phyloP scores from a whole-genome alignment of 352 stramenopile species.

The Phytopythium chamaehyphon region DNA sequence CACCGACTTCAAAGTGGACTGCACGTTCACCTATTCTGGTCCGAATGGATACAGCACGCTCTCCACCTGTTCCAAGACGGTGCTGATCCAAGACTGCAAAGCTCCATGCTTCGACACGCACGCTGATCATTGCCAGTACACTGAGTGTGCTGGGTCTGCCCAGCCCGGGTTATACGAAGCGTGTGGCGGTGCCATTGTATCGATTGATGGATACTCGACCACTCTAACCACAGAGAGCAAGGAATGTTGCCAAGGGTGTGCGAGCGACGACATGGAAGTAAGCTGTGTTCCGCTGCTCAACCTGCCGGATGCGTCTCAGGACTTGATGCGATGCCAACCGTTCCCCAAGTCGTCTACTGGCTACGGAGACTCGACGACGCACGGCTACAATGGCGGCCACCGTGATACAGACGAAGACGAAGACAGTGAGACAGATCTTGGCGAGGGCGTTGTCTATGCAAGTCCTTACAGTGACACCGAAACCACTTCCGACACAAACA shows the following conservation, averaged over 20 bases:
- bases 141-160: constrained; percentile 24
- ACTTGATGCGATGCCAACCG: constrained; percentile 57
- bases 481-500: too few relatives aligned
- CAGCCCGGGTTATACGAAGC: constrained; percentile 41
- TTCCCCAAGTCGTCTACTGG: neutral
- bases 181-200: constrained; percentile 42
- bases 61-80: constrained; percentile 26
- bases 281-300: constrained; percentile 39
- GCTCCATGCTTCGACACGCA: constrained; percentile 41
- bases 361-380: too few relatives aligned
- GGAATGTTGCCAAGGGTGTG: constrained; percentile 45
- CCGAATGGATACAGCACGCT: neutral
- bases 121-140: constrained; percentile 34
- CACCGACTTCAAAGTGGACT: constrained; percentile 42
- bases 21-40: constrained; percentile 48
- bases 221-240: constrained; percentile 22
- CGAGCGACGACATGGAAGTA: constrained; percentile 10
- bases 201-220: constrained; percentile 13
- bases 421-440: too few relatives aligned
- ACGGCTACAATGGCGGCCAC: neutral
- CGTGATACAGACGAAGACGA: neutral
- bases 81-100: constrained; percentile 58
- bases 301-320: constrained; percentile 25
- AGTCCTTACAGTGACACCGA: too few relatives aligned
- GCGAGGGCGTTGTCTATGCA: too few relatives aligned